These are phyloP conservation scores for Pythium myriotylum DNA, from an alignment of 352 stramenopile genomes.

Conservation along the genomic window DNA sequence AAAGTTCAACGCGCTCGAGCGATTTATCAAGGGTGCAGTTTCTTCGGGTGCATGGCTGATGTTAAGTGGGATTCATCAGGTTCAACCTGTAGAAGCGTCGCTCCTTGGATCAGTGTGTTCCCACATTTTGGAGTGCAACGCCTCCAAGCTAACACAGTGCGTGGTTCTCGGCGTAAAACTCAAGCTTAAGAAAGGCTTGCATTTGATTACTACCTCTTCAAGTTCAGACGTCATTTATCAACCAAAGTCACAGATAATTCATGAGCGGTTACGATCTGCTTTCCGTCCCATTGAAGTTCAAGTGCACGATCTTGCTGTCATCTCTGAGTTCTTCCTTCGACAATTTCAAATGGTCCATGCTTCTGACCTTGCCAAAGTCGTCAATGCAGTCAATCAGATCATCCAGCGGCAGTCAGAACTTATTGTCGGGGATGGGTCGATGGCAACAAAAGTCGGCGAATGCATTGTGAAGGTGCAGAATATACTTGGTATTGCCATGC, in stretches of 20 bases:
- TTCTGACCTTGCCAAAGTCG: constrained; percentile 35
- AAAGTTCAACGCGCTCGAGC: constrained; percentile 33
- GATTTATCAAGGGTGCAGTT: constrained; percentile 56
- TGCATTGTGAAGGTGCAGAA: not conserved
- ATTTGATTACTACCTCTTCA: constrained; percentile 36
- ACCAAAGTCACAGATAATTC: not conserved
- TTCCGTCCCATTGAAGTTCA: constrained; percentile 46
- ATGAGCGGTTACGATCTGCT: constrained; percentile 33
- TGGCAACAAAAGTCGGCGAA: not conserved
- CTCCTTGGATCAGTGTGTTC: constrained; percentile 44
- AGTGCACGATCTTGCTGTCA: constrained; percentile 36
- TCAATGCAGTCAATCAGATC: constrained; percentile 30
- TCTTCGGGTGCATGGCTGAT: constrained; percentile 59
- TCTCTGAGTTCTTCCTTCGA: constrained; percentile 51
- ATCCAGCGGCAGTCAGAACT: constrained; percentile 25
- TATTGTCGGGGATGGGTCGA: not conserved
- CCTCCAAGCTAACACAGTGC: constrained; percentile 43
- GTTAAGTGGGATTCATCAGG: constrained; percentile 40
- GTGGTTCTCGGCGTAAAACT: constrained; percentile 44
- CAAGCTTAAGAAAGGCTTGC: constrained; percentile 44
- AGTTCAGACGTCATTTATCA: not conserved
- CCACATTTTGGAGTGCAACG: constrained; percentile 45
- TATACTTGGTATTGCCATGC: not conserved
- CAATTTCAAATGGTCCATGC: constrained; percentile 40
- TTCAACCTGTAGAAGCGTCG: constrained; percentile 25